A percentile compares a stretch with the other conserved stretches of the same genome.
phyloP scores from a whole-genome alignment of 2,329 filamentous ascomycete species.

The Chaetomium sp. region DNA sequence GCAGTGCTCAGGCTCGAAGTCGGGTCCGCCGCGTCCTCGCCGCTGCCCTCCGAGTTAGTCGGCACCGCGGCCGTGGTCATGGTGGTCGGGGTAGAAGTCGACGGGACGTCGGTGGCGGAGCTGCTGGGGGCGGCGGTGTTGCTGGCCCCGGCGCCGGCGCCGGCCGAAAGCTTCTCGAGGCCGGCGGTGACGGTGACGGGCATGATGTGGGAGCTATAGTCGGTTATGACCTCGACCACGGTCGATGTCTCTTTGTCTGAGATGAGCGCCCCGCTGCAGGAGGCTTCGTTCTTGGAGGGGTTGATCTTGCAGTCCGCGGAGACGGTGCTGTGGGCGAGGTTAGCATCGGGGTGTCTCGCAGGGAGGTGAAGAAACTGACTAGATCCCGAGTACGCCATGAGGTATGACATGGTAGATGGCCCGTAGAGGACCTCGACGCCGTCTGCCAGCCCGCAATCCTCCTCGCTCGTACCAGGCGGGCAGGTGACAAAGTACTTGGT shows the following conservation, averaged over 20 bases:
- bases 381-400: conserved; percentile 8
- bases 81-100: neutral
- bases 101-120: neutral
- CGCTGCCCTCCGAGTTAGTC: neutral
- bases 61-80: neutral
- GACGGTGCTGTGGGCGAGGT: conserved; percentile 12
- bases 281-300: conserved; percentile 13
- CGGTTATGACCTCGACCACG: neutral
- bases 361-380: conserved; percentile 20
- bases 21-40: neutral
- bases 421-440: conserved; percentile 32
- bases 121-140: neutral
- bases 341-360: neutral
- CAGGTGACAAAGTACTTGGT: conserved; percentile 34
- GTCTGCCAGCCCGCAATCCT: conserved; percentile 31
- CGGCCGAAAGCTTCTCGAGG: conserved; percentile 31
- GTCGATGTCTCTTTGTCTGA: neutral
- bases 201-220: conserved; percentile 28
- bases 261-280: neutral
- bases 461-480: conserved; percentile 26
- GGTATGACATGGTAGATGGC: conserved; percentile 28
- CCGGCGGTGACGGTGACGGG: conserved; percentile 30
- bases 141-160: conserved; percentile 13
- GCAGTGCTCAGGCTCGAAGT: conserved; percentile 11
- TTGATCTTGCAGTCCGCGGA: conserved; percentile 26